Evolutionary conservation across 2,329 filamentous ascomycete species (phyloP).

Genomic region (Epicoccum sorghinum): DNA sequence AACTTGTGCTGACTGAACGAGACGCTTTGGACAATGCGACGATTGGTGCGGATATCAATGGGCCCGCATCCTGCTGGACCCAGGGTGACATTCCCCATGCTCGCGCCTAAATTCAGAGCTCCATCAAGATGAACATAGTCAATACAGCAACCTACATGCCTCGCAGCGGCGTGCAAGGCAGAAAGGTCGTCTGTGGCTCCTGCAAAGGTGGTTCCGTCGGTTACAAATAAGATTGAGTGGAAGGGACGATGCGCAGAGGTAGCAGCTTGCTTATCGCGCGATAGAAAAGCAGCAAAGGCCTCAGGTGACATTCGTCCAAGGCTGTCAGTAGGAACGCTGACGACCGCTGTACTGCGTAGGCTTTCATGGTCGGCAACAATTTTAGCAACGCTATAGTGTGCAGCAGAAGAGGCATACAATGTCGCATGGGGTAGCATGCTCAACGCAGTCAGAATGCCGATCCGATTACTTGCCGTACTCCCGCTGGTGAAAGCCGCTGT

Average conservation of each 20-base stretch:
- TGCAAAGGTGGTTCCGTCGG: background rate
- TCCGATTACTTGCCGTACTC: background rate
- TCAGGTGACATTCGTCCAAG: background rate
- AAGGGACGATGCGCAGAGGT: background rate
- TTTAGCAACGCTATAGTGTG: background rate
- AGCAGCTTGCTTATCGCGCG: background rate
- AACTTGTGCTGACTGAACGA: background rate
- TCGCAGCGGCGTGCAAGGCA: background rate
- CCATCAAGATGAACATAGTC: background rate
- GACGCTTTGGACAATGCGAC: background rate
- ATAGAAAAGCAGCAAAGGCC: background rate
- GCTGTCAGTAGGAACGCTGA: background rate
- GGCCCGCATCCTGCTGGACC: background rate
- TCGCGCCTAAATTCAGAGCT: background rate
- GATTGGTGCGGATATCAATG: background rate
- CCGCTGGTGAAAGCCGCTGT: background rate
- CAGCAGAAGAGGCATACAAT: background rate
- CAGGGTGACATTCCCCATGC: background rate
- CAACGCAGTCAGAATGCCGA: background rate
- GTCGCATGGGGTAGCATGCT: background rate
- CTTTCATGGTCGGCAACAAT: background rate
- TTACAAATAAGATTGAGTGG: background rate
- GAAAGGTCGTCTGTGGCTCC: background rate
- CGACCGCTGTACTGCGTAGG: background rate
- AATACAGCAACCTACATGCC: background rate